Base-by-base conservation (phyloP, 495 filamentous ascomycete genomes). In the Daldinia concentrica region DNA sequence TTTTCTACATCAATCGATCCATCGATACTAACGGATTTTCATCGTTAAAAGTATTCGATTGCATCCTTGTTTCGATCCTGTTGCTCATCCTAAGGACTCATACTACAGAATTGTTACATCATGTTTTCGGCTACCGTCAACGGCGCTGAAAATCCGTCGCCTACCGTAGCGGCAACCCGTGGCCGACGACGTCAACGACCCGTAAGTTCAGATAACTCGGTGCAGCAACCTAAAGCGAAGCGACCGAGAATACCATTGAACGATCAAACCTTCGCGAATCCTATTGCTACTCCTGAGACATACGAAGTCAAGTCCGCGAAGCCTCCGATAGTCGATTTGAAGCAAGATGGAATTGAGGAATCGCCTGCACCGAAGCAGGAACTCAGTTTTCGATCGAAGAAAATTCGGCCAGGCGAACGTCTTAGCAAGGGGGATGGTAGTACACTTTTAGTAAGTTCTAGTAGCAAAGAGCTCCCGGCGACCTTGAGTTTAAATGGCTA, bases 211-310 rank as follows among this genome's bases (percentile, higher is more conserved):
- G 91, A 92, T 62, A 85, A 85, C 48, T 84, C 86, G 24, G 84
- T 88, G 29, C 85, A 86, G 63, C 89, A 90, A 66, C 87, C 86
- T 15, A 91, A 88, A 75, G 86, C 91, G 17, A 94, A 94, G 82
- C 85, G 91, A 73, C 90, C 60, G 57, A 75, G 74, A 29, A 8
- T 67, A 24, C 85, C 85, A 15, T 78, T 92, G 58, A 85, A 82
- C 39, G 84, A 89, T 56, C 82, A 87, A 43, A 86, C 85, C 14
- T 81, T 85, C 60, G 80, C 73, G 34, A 82, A 82, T 63, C 78
- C 79, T 73, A 86, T 79, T 78, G 74, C 71, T 68, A 72, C 76
- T 17, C 77, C 82, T 17, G 82, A 86, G 69, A 84, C 78, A 63
- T 82, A 78, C 69, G 80, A 86, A 67, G 83, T 83, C 43, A 85